These are phyloP conservation scores for Debaryomyces tyrocola DNA, from an alignment of 805 yeast genomes.

Conservation along the genomic window DNA sequence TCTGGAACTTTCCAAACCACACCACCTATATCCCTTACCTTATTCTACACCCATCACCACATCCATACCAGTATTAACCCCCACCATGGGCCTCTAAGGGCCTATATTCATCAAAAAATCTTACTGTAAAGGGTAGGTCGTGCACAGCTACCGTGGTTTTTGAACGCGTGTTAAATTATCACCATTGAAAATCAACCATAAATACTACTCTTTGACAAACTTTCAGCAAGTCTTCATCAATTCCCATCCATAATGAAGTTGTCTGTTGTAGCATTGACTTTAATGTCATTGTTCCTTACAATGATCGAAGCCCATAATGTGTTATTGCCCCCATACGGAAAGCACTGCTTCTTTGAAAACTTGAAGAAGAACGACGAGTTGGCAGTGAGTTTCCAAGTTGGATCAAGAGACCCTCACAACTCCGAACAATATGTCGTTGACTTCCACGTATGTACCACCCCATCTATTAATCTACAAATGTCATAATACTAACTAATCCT, in stretches of 20 bases:
- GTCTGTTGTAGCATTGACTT: not conserved
- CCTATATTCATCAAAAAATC: too few species aligned
- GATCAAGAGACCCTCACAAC: conserved; percentile 77
- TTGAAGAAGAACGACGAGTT: conserved; percentile 82
- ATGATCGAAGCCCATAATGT: conserved; percentile 68
- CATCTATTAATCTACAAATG: not conserved
- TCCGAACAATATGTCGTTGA: conserved; percentile 66
- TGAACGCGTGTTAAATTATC: conserved; percentile 7
- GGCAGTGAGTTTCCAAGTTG: conserved; percentile 89
- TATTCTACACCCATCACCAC: not conserved
- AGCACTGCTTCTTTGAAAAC: conserved; percentile 84
- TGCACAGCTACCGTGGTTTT: not conserved
- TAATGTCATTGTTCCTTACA: conserved; percentile 1
- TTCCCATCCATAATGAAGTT: not conserved
- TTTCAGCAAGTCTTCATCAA: not conserved
- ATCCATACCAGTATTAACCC: not conserved
- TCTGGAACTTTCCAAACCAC: not conserved
- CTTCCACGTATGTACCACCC: conserved; percentile 40
- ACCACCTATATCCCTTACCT: not conserved
- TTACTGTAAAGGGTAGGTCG: not conserved
- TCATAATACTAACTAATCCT: conserved; percentile 6
- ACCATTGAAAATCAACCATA: not conserved
- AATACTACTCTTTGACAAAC: not conserved
- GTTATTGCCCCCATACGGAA: conserved; percentile 76
- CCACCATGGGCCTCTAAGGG: too few species aligned